Evolutionary conservation across 176 grass and related monocot species (phyloP), one percentile per base, ranked within the genome.

Genomic region (Aegilops sharonensis): DNA sequence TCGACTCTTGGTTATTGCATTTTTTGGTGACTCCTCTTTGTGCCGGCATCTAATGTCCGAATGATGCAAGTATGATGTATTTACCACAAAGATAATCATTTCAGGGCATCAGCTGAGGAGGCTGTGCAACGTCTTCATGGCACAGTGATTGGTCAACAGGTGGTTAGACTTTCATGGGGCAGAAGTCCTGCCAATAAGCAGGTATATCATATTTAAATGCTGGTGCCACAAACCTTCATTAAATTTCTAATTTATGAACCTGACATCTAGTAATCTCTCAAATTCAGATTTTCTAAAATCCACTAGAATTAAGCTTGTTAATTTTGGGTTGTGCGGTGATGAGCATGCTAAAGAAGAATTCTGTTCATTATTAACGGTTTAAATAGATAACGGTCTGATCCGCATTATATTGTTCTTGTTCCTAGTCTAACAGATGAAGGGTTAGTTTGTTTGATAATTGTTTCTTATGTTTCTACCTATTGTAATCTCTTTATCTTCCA

Each of bases 141-240:
- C 81, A 94, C 88, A 72, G 36, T 91, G 86, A 96, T 99, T 64
- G 94, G 97, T 42, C 97, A 99, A 72, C 97, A 96, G 89, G 79
- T 88, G 68, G 97, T 97, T 84, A 83, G 94, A 56, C 94, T 99
- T 93, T 99, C 97, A 78, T 99, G 97, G 97, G 97, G 97, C 68
- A 89, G 89, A 90, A 99, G 87, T 90, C 90, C 92, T 36, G 83
- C 85, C 40, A 94, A 85, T 90, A 95, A 94, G 81, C 97, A 97
- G 97, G 97, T 97, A 89, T 83, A 83, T 76, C 20, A 82, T 34
- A 56, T 84, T 3, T 57, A 34, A 61, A 27, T 68, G 76, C 66
- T 79, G 56, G 25, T 32, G 32, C 56, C 6, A 48, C 1, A 84
- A 42, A 47, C 20, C 3, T 68, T 81, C 39, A 40, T 84, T 2